Base-by-base conservation (phyloP, 768 basidiomycete genomes). In the Amanita phalloides region DNA sequence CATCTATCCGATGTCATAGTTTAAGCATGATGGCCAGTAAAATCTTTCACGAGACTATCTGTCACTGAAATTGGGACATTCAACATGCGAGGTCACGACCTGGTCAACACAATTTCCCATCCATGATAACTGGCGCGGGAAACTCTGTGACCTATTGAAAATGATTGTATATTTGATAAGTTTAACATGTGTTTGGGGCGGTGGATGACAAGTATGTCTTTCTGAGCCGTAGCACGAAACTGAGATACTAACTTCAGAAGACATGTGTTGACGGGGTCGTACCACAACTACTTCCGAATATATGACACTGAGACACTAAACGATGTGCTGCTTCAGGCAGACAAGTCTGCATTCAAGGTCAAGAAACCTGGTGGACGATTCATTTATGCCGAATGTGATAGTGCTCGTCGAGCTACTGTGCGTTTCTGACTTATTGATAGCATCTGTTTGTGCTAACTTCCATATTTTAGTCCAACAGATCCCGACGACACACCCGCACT, bases 261-360 rank as follows among this genome's bases (percentile, higher is more conserved):
- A 62, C 84, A 94, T 66, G 92, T 98, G 54, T 74, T 99, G 57
- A 97, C 96, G n/a, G 96, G 96, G 41, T 98, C 96, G 47, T 99
- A 99, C 73, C 95, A 98, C 74, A 99, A 99, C 72, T 98, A 95
- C 73, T 94, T 99, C 87, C 92, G 93, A 67, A 96, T 99, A 81
- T 99, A 92, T 70, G 95, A 98, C 67, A 81, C 83, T 49, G 90
- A 95, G 54, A 82, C 84, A 30, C 64, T 82, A 56, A 86, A 84
- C 55, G 96, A 98, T 61, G 83, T 94, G 41, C 90, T 97, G 10
- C 71, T 99, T 51, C 96, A 98, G 68, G 96, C 96, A 1, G 96
- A 99, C 74, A 99, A 99, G 68, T 94, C 92, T 13, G 94, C 95
- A 5, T 99, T 99, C 75, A 98, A 98, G 68, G 91, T 90, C 45